These are phyloP conservation scores for Naganishia antarctica DNA, from an alignment of 768 basidiomycete species.

Conservation along the genomic window DNA sequence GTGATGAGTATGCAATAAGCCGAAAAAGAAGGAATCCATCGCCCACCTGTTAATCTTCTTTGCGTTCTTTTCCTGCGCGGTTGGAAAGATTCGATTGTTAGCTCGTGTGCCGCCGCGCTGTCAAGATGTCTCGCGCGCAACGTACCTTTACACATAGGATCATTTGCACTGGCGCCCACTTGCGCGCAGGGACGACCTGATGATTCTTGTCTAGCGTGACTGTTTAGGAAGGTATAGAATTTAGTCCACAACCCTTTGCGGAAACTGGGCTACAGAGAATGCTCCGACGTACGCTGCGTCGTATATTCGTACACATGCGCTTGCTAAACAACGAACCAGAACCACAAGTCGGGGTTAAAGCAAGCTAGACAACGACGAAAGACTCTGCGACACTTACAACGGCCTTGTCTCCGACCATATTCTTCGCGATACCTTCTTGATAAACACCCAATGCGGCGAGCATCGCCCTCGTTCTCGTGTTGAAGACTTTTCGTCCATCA, in stretches of 20 bases:
- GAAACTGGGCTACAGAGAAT: too few species aligned
- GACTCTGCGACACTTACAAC: slow-evolving; percentile 55
- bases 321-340: slow-evolving; percentile 24
- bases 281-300: slow-evolving; percentile 64
- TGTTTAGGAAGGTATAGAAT: too few species aligned
- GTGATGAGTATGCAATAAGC: too few species aligned
- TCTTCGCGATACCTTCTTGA: slow-evolving; percentile 63
- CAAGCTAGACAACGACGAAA: too few species aligned
- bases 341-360: too few species aligned
- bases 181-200: slow-evolving; percentile 70
- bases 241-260: too few species aligned
- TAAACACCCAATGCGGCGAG: slow-evolving; percentile 91
- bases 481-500: slow-evolving; percentile 80
- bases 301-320: slow-evolving; percentile 55
- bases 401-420: slow-evolving; percentile 69
- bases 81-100: not conserved
- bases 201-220: slow-evolving; percentile 76
- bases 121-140: not conserved
- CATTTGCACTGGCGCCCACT: slow-evolving; percentile 80
- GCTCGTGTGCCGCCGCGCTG: slow-evolving; percentile 44
- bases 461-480: slow-evolving; percentile 57
- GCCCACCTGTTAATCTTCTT: slow-evolving; percentile 29
- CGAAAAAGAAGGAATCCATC: too few species aligned
- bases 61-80: slow-evolving; percentile 27
- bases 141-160: slow-evolving; percentile 61